Base-by-base conservation (phyloP, 495 filamentous ascomycete species). In the Lentithecium fluviatile region DNA sequence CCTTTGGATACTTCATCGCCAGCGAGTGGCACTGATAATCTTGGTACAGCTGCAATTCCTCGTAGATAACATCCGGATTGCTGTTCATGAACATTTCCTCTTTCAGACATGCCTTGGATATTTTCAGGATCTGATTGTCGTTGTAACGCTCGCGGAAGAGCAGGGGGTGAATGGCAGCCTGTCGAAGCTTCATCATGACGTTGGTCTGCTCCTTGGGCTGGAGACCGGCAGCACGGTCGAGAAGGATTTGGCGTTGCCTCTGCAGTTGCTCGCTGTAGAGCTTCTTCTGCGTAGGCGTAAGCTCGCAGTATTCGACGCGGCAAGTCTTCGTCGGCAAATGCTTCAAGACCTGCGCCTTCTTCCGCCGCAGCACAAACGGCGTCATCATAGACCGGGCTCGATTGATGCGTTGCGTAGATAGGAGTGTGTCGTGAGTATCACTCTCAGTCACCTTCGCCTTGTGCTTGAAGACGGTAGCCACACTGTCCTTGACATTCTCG, bases 311-410 rank as follows among this genome's bases (percentile, higher is more conserved):
- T 60, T 90, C 85, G 1, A 97, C 83, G 10, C 83, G 81, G 29
- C 82, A 81, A 15, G 79, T 86, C 76, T 98, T 98, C n/a, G 79
- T 76, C 0, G 94, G 91, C 20, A 98, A 77, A 61, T 94, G 85
- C 66, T 86, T 84, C 11, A 97, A 79, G n/a, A 97, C 95, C 64
- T 97, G 91, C 45, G 89, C 85, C 75, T 98, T 98, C 76, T 94
- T 92, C 5, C 94, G 82, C 37, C 95, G 90, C 0, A 98, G 76
- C 23, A 98, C 88, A 70, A 97, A 98, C 0, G 94, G 94, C 36
- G 93, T 89, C 72, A 98, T 85, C 80, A 98, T 97, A 0, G 90
- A 88, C 45, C 90, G 86, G 0, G 94, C 94, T 32, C 91, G 81
- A 20, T 82, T 80, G 48, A 97, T 94, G 4, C 94, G 85, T 71